Conservation (phyloP, 257 asterid genomes). For the Linaria vulgaris region DNA sequence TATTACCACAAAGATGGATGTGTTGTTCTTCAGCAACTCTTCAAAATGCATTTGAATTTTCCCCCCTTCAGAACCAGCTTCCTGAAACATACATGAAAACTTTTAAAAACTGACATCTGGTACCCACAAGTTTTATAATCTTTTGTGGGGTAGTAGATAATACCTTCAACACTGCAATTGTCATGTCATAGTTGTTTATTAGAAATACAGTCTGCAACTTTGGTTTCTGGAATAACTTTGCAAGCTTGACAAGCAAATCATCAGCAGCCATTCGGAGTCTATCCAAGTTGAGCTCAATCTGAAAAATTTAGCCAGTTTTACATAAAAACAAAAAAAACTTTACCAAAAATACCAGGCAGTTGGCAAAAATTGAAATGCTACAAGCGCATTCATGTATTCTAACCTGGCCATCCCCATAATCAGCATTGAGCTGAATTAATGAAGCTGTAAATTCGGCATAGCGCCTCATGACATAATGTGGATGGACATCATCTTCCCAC, state of each 20-base stretch:
- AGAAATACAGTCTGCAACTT: slow-evolving; percentile 86
- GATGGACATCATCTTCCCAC: slow-evolving; percentile 99
- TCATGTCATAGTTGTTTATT: slow-evolving; percentile 97
- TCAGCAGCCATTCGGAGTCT: slow-evolving; percentile 94
- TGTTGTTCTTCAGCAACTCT: slow-evolving; percentile 83
- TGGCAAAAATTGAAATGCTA: slow-evolving; percentile 23
- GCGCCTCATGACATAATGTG: slow-evolving; percentile 98
- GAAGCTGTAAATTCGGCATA: slow-evolving; percentile 98
- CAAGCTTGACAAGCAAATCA: slow-evolving; percentile 87
- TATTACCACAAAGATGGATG: slow-evolving; percentile 79
- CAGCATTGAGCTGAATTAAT: slow-evolving; percentile 85
- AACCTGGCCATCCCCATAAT: slow-evolving; percentile 98
- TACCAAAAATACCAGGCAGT: slow-evolving; percentile 18
- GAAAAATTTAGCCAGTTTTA: slow-evolving; percentile 31
- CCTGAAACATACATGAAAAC: slow-evolving; percentile 53
- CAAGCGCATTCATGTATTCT: slow-evolving; percentile 31
- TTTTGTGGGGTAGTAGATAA: slow-evolving; percentile 5
- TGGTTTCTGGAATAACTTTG: slow-evolving; percentile 69
- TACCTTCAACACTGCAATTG: slow-evolving; percentile 94
- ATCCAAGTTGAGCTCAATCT: slow-evolving; percentile 96
- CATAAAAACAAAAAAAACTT: slow-evolving; percentile 22
- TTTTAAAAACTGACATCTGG: slow-evolving; percentile 22
- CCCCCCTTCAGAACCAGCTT: slow-evolving; percentile 96
- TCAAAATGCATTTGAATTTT: slow-evolving; percentile 89
- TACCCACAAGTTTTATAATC: slow-evolving; percentile 1